A percentile compares a stretch with the other conserved stretches of the same genome.
Evolutionary conservation across 352 stramenopile species (phyloP).

Genomic region (Thraustochytrium aureum): DNA sequence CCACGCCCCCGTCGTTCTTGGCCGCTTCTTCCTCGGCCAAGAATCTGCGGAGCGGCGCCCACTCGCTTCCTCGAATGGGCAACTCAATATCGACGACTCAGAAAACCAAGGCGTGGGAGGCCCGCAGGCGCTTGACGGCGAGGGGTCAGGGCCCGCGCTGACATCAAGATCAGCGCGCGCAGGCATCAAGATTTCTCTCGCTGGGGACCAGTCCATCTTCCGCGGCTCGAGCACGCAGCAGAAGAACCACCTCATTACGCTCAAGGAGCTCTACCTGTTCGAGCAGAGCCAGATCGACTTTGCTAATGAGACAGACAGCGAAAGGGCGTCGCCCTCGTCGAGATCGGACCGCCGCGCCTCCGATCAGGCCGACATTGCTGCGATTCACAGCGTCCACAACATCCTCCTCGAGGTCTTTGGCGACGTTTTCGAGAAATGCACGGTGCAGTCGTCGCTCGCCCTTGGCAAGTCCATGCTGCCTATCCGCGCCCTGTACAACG

Average conservation of each 20-base stretch:
- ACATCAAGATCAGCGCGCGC: no score
- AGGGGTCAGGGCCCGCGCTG: no score
- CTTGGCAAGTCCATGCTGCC: neutral
- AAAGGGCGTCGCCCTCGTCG: neutral
- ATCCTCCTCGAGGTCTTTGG: constrained; percentile 40
- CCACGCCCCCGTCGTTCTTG: constrained; percentile 19
- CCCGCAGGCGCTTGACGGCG: no score
- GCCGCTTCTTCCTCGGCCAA: neutral
- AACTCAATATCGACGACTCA: no score
- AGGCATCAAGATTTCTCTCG: constrained; percentile 51
- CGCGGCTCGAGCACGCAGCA: constrained; percentile 8
- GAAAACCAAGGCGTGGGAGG: no score
- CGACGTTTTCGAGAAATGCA: constrained; percentile 44
- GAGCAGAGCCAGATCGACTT: constrained; percentile 46
- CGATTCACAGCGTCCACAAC: constrained; percentile 48
- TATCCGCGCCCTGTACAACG: constrained; percentile 13
- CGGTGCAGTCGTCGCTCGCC: constrained; percentile 31
- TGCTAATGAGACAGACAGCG: neutral
- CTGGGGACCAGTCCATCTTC: constrained; percentile 24
- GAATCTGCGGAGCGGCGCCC: no score
- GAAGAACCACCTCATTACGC: constrained; percentile 43
- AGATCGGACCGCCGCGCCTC: neutral
- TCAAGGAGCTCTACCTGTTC: constrained; percentile 47
- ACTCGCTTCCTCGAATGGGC: neutral
- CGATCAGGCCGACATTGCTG: neutral